Base-by-base conservation (phyloP, 2,329 filamentous ascomycete genomes). In the Dothidotthia symphoricarpi region DNA sequence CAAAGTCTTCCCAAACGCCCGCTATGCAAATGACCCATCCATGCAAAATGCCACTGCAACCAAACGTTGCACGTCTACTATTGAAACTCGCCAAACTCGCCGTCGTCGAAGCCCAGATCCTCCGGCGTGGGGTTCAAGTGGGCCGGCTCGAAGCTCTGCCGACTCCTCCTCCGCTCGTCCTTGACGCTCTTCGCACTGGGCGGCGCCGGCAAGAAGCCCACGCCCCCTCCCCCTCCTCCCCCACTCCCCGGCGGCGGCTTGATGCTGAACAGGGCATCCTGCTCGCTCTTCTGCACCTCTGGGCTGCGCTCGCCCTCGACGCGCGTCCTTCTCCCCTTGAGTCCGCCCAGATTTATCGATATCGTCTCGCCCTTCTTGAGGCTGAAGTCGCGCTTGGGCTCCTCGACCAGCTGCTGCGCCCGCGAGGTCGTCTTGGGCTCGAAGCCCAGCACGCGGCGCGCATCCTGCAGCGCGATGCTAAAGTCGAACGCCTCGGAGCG, bases 351-450 rank as follows among this genome's bases (percentile, higher is more conserved):
- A 62, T 86, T 87, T 49, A 94, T 82, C 16, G 83, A 88, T 53
- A 95, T 94, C 13, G 86, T 95, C 75, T 95, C 85, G 9, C 88
- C 88, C 43, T 90, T 88, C 66, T 95, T 95, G 48, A 95, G 66
- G 57, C 86, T 90, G 60, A 88, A 89, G 59, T 95, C 88, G 50
- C 78, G 80, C 68, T 82, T 83, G 24, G 57, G 61, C 58, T 79
- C 77, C 39, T 73, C 70, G 28, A 68, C 68, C 28, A 69, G 66
- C 30, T 67, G 68, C 51, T 67, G 64, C 6, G 40, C 29, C 1
- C 49, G 31, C 10, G 49, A 37, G 11, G 49, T 43, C 7, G 58
- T 62, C 24, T 72, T 69, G 2, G 42, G 24, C 11, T 81, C 78
- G 59, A 85, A 73, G 0, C 81, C 83, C 6, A 90, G 66, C 2